Base-by-base conservation (phyloP, 805 yeast species). In the Teunomyces kruisii region DNA sequence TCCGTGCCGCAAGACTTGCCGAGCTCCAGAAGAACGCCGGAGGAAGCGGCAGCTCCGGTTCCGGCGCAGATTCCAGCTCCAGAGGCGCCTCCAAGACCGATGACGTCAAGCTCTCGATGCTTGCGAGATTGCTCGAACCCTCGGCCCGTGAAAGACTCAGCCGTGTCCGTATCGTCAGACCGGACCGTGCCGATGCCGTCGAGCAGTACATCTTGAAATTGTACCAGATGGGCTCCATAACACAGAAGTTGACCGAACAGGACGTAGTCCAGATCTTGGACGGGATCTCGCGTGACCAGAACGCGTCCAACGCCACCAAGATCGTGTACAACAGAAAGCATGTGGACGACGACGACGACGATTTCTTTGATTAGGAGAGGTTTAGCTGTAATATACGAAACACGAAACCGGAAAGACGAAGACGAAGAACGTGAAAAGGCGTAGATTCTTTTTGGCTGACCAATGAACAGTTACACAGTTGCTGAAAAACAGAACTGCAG, bases 1-100 rank as follows among this genome's bases (percentile, higher is more conserved):
- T 92, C 51, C 80, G 98, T 55, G 89, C 88, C 37, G 97, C 97
- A n/a, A 79, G 98, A 53, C 67, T 92, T 55, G 84, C 85, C 17
- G 96, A 92, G 65, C 71, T 92, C 50, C 95, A 87, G 62, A 73
- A 77, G 49, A 75, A 74, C 48, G 64, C 78, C 1, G 78, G 77
- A n/a, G 39, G 44, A 32, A n/a, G 38, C 40, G 10, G 31, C 54
- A 29, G 46, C 22, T 32, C 31, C 14, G 19, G 26, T 15, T 13
- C 41, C 43, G 48, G 40, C 3, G 8, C 32, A 43, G 30, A 52
- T 48, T 2, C 57, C 39, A 16, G 32, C 53, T 30, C 48, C 15
- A 37, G 30, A 28, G 16, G 16, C 26, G 33, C 40, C 39, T 49
- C 26, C 17, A 49, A 44, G 16, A 60, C 64, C 40, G 75, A 72